Base-by-base conservation (phyloP, 441 rosid species). In the Gossypium laxum region DNA sequence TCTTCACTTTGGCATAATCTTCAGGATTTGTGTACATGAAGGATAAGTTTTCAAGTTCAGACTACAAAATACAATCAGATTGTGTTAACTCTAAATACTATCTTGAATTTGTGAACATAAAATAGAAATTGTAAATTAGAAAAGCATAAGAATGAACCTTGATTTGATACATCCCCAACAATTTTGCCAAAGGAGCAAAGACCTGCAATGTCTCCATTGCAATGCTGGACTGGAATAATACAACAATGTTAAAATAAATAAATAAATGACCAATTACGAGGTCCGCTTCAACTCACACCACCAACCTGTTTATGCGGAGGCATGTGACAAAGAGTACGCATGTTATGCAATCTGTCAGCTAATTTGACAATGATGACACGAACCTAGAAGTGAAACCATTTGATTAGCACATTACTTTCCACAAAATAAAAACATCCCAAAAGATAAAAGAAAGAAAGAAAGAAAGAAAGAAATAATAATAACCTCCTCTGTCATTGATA, bases 401-500 rank as follows among this genome's bases (percentile, higher is more conserved):
- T 19, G 28, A 22, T 71, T 18, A 54, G 56, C 28, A 22, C 57
- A 52, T 18, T 22, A 32, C 14, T 14, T 52, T 14, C 51, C 5
- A 62, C 11, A 52, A 14, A 22, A 54, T 22, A 52, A 14, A 22
- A 64, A 54, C 34, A 51, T 52, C 34, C 12, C 58, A 52, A 18
- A 52, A 17, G 10, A 48, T 4, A 30, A 28, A 2, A 5, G 1
- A 11, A 12, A 12, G 0, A 91, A 2, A 5, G 1, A 11, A 12
- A 12, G 0, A 91, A 74, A 91, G 5, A 57, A 6, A 22, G 3
- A 41, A 3, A 55, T 19, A 69, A 22, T 8, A 2, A 26, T 66
- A 72, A 94, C 98, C 96, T 94, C 98, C 71, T 91, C 94, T 22
- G 99, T 94, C 99, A 92, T 94, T 1, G 99, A 91, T 67, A 94